Conservation (phyloP, 108 stramenopile species). For the Seminavis robusta region DNA sequence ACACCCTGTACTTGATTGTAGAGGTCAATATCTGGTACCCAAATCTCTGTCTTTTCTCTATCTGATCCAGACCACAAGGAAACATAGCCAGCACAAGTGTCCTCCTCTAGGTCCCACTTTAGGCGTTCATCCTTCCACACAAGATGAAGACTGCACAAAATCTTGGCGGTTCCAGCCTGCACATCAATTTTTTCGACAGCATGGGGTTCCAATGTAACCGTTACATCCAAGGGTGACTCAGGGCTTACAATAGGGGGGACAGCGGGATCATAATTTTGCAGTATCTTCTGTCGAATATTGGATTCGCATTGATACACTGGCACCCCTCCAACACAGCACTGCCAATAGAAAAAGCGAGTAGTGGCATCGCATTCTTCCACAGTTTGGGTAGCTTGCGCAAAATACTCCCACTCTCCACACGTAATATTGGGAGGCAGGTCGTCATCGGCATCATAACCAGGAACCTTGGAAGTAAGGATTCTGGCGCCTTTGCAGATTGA, state of each 20-base stretch:
- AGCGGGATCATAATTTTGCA: constrained; percentile 6
- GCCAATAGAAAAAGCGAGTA: neutral
- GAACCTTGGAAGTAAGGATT: neutral
- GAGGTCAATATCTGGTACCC: constrained; percentile 21
- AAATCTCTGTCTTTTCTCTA: constrained; percentile 10
- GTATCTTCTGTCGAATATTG: neutral
- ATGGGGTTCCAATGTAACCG: neutral
- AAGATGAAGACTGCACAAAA: neutral
- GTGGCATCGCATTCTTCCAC: neutral
- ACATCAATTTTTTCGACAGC: constrained; percentile 7
- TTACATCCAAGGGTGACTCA: neutral
- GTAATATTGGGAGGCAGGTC: neutral
- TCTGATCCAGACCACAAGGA: constrained; percentile 4
- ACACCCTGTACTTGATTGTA: constrained; percentile 12
- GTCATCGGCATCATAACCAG: neutral
- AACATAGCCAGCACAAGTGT: neutral
- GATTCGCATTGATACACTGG: constrained; percentile 21
- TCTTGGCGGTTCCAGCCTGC: constrained; percentile 7
- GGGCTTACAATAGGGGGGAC: constrained; percentile 14
- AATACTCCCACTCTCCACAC: neutral
- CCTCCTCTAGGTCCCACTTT: constrained; percentile 1
- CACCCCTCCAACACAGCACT: constrained; percentile 4
- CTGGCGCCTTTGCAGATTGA: constrained; percentile 6
- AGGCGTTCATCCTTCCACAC: constrained; percentile 17
- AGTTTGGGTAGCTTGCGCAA: neutral